Conservation (phyloP, 305 asterid genomes). For the Solanum chacoense region DNA sequence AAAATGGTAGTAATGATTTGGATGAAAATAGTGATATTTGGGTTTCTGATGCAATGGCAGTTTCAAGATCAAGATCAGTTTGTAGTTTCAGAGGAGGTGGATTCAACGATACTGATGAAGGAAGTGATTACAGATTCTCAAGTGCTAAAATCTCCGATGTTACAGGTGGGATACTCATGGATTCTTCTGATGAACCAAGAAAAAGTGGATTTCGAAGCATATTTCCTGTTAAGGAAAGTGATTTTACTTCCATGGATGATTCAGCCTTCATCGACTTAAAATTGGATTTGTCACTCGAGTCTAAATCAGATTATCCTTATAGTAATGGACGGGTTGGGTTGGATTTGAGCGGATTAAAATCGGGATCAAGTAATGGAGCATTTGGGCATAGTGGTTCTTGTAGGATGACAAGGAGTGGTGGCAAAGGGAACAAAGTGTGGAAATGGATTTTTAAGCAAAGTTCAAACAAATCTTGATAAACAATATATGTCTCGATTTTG, state of each 20-base stretch:
- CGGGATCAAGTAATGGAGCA: neutral
- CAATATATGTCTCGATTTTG: neutral
- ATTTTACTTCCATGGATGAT: conserved; percentile 64
- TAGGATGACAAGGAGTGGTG: conserved; percentile 23
- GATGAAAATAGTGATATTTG: conserved; percentile 52
- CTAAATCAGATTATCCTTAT: conserved; percentile 15
- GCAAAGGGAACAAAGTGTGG: conserved; percentile 58
- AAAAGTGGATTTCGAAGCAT: conserved; percentile 17
- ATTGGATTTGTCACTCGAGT: conserved; percentile 47
- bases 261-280: conserved; percentile 74
- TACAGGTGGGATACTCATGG: conserved; percentile 44
- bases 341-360: neutral
- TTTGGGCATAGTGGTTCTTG: conserved; percentile 25
- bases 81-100: conserved; percentile 62
- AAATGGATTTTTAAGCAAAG: conserved; percentile 73
- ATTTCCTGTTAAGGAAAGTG: conserved; percentile 46
- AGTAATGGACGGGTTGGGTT: neutral
- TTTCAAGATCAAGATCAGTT: conserved; percentile 74
- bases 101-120: conserved; percentile 35
- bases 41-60: conserved; percentile 52
- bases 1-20: conserved; percentile 13
- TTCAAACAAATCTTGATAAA: conserved; percentile 21
- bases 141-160: conserved; percentile 89
- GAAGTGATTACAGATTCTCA: conserved; percentile 41
- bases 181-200: conserved; percentile 39